A percentile compares a stretch with the other conserved stretches of the same genome.
These are phyloP conservation scores for Russula compacta DNA, from an alignment of 768 basidiomycete genomes.

Conservation along the genomic window DNA sequence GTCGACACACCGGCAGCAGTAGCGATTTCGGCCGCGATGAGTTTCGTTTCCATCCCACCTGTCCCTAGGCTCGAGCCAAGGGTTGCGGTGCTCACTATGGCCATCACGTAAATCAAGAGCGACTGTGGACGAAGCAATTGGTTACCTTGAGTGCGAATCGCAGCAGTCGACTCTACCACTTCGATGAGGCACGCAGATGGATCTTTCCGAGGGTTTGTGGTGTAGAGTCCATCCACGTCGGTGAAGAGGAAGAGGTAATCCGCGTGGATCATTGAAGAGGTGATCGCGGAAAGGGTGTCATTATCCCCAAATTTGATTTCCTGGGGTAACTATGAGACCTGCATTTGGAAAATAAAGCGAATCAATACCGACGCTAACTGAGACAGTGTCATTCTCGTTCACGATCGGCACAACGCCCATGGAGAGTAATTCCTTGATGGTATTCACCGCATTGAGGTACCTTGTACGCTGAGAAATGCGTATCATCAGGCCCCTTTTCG, in stretches of 20 bases:
- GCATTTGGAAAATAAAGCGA: background rate
- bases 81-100: constrained; percentile 81
- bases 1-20: constrained; percentile 92
- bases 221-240: constrained; percentile 94
- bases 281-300: constrained; percentile 95
- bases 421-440: constrained; percentile 79
- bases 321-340: constrained; percentile 31
- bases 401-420: constrained; percentile 98
- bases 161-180: constrained; percentile 72
- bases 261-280: constrained; percentile 94
- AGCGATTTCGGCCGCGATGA: constrained; percentile 96
- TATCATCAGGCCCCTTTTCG: background rate
- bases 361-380: constrained; percentile 71
- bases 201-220: constrained; percentile 89
- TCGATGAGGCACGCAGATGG: constrained; percentile 72
- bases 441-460: constrained; percentile 95
- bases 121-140: constrained; percentile 8
- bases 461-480: constrained; percentile 61
- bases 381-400: constrained; percentile 98
- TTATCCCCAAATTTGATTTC: constrained; percentile 99
- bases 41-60: constrained; percentile 98
- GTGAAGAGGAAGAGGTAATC: constrained; percentile 96
- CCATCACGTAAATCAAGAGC: background rate
- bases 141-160: constrained; percentile 71
- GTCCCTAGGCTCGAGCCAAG: constrained; percentile 91